phyloP scores from a whole-genome alignment of 768 basidiomycete species.

The Neoboletus magnificus region DNA sequence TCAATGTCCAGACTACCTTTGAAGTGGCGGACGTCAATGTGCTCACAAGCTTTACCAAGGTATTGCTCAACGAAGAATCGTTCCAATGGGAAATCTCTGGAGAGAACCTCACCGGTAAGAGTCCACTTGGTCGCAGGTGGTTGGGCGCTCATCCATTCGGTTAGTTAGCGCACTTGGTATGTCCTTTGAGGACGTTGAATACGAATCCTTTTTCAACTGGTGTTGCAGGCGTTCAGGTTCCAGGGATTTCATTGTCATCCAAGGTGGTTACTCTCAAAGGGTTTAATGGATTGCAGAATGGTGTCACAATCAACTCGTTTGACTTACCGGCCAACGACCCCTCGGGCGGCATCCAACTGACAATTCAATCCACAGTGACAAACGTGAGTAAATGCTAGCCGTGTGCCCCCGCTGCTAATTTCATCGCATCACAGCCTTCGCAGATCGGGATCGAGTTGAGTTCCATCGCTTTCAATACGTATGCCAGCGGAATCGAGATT shows the following conservation, averaged over 20 bases:
- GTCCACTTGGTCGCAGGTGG: background rate
- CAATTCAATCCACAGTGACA: slow-evolving; percentile 52
- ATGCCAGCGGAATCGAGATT: slow-evolving; percentile 49
- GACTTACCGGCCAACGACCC: slow-evolving; percentile 71
- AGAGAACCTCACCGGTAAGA: slow-evolving; percentile 57
- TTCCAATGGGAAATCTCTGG: slow-evolving; percentile 71
- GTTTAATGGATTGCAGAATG: slow-evolving; percentile 63
- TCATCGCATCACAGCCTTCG: slow-evolving; percentile 47
- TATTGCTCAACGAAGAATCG: slow-evolving; percentile 57
- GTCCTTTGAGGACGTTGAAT: slow-evolving; percentile 2
- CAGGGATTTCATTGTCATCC: slow-evolving; percentile 50
- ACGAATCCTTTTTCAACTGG: background rate
- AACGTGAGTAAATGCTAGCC: slow-evolving; percentile 46
- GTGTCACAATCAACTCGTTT: slow-evolving; percentile 62
- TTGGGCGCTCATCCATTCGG: slow-evolving; percentile 8
- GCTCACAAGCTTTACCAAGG: slow-evolving; percentile 63
- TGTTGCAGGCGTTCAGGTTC: slow-evolving; percentile 50
- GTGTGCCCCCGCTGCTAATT: slow-evolving; percentile 4
- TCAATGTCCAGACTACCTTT: slow-evolving; percentile 55
- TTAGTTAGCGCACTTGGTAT: slow-evolving; percentile 56
- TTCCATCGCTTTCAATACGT: slow-evolving; percentile 60
- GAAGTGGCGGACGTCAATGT: slow-evolving; percentile 53
- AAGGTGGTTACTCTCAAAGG: slow-evolving; percentile 66
- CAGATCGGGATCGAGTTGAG: slow-evolving; percentile 69
- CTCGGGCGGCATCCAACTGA: slow-evolving; percentile 66